These are phyloP conservation scores for Fagus sylvatica DNA, from an alignment of 306 rosid species.

Conservation along the genomic window DNA sequence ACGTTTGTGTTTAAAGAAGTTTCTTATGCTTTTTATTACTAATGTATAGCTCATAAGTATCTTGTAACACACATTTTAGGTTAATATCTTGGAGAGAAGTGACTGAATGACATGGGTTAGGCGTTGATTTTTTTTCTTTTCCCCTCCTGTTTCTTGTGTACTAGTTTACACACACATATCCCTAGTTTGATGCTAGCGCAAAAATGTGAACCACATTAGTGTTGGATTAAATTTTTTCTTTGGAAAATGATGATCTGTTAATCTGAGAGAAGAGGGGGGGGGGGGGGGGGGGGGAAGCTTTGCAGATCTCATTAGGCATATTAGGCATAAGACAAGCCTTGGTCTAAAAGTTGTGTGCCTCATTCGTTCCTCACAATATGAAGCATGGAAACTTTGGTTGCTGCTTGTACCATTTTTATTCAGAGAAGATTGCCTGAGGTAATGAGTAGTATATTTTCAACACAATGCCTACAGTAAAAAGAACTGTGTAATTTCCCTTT, in stretches of 20 bases:
- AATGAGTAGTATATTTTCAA: background rate
- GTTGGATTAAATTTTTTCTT: background rate
- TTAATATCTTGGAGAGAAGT: slow-evolving; percentile 3
- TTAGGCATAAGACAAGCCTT: background rate
- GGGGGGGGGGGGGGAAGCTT: background rate
- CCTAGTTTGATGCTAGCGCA: too few species aligned
- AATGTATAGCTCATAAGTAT: background rate
- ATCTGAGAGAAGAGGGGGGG: background rate
- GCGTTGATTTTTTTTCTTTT: background rate
- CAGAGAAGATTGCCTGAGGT: background rate
- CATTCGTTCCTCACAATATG: too few species aligned
- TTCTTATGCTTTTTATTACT: background rate
- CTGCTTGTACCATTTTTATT: too few species aligned
- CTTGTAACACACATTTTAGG: background rate
- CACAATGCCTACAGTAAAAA: background rate
- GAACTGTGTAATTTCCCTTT: background rate
- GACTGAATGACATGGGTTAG: background rate
- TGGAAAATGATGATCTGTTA: background rate
- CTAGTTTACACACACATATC: too few species aligned
- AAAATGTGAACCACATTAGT: too few species aligned
- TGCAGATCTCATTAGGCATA: background rate
- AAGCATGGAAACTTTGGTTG: too few species aligned
- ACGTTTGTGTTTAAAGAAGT: background rate
- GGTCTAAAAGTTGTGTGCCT: background rate
- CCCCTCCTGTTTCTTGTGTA: too few species aligned